Base-by-base conservation (phyloP, 192 early-diverging fungal species). In the Backusella psychrophila region DNA sequence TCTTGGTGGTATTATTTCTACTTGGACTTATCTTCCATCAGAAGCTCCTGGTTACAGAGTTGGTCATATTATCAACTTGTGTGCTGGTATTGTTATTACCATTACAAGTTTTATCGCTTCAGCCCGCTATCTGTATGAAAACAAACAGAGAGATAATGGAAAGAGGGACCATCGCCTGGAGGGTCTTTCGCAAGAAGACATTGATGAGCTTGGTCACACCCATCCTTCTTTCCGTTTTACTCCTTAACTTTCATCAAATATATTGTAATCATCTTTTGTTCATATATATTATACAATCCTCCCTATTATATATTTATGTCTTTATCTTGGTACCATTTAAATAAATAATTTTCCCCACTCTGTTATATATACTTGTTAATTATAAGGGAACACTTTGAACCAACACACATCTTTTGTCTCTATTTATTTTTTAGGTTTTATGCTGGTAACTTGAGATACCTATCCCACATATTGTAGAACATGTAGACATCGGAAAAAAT, bases 41-140 rank as follows among this genome's bases (percentile, higher is more conserved):
- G 69, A 71, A 71, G 69, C 69, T 17, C 69, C 69, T 71, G 69
- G 35, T 71, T 71, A 71, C 26, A 41, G n/a, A n/a, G 23, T 38
- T 26, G 69, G 69, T 7, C 69, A 71, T 41, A 71, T 42, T 26
- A 71, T 71, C 1, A 71, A 71, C 38, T 17, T 71, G n/a, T 71
- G 69, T 46, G 69, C 69, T 71, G 69, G 69, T 23, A 5, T 41
- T 71, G 33, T 71, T 0, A 36, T 71, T 42, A 71, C 38, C 2
- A 42, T 71, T 23, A 42, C 69, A 23, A 42, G 36, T 29, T 21
- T 71, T 5, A 36, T 71, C 12, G 69, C 23, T 14, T 63, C 56
- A 26, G 11, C 8, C 56, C 56, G 56, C 26, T 63, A 63, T 14
- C 21, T 23, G 11, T 63, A 63, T 11, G 56, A 63, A 63, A 63